A percentile compares a stretch with the other conserved stretches of the same genome.
These are phyloP conservation scores for Salix caprea DNA, from an alignment of 345 rosid genomes.

Conservation along the genomic window DNA sequence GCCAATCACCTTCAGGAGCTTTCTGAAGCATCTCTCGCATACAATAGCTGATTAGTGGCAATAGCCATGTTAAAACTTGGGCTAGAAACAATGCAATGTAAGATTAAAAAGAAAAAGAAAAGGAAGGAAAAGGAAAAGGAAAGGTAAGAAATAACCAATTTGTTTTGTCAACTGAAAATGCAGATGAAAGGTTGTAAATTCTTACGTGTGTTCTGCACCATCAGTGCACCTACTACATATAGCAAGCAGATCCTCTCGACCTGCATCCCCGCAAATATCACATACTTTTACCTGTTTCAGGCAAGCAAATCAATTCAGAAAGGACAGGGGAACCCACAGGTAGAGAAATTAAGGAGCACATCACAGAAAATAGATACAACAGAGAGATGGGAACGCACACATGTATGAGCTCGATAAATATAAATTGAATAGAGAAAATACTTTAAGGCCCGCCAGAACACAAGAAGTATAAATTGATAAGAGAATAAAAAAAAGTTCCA, in stretches of 20 bases:
- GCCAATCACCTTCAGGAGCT: slow-evolving; percentile 91
- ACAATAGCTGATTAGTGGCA: slow-evolving; percentile 69
- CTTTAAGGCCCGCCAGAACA: neutral
- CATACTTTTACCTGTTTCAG: slow-evolving; percentile 92
- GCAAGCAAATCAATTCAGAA: neutral
- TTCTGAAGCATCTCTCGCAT: slow-evolving; percentile 82
- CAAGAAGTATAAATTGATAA: neutral
- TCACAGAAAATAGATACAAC: neutral
- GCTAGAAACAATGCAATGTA: too few species aligned
- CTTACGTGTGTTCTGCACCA: slow-evolving; percentile 99
- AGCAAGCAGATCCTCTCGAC: slow-evolving; percentile 95
- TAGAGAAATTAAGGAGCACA: neutral
- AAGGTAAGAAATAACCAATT: neutral
- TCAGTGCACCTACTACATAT: slow-evolving; percentile 85
- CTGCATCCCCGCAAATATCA: slow-evolving; percentile 98
- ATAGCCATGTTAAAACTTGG: slow-evolving; percentile 9
- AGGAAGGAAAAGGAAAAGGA: neutral
- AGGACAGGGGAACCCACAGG: neutral
- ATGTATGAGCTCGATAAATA: neutral
- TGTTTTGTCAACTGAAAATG: slow-evolving; percentile 4
- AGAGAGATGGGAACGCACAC: neutral
- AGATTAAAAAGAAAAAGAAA: neutral
- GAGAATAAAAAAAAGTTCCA: neutral
- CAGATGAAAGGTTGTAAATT: slow-evolving; percentile 6
- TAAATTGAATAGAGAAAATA: neutral